Evolutionary conservation across 371 early-diverging fungal species (phyloP).

Genomic region (Apophysomyces variabilis): DNA sequence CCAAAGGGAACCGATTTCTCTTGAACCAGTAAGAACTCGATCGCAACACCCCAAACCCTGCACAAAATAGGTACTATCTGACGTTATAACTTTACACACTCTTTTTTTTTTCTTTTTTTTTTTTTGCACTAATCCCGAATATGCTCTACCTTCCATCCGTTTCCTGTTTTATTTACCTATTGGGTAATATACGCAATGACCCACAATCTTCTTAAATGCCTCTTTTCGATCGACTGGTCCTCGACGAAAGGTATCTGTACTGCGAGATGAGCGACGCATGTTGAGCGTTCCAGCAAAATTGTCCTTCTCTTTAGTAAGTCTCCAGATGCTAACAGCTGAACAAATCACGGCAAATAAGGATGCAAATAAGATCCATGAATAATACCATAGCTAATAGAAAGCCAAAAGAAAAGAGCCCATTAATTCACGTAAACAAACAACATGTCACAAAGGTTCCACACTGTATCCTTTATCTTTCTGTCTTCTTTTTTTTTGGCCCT

Average conservation of each 20-base stretch:
- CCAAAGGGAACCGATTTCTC: conserved; percentile 21
- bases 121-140: not conserved
- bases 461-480: not conserved
- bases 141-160: too few species aligned
- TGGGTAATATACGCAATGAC: conserved; percentile 41
- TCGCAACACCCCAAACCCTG: conserved; percentile 39
- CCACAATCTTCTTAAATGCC: conserved; percentile 35
- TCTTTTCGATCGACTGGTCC: conserved; percentile 7
- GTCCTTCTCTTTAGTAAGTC: conserved; percentile 26
- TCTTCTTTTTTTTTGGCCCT: not conserved
- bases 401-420: not conserved
- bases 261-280: conserved; percentile 20
- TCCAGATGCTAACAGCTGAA: conserved; percentile 27
- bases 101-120: not conserved
- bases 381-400: conserved; percentile 42
- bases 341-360: conserved; percentile 28
- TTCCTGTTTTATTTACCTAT: conserved; percentile 23
- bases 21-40: conserved; percentile 29
- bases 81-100: not conserved
- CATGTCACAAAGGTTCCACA: not conserved
- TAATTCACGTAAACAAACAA: not conserved
- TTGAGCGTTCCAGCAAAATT: conserved; percentile 32
- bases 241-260: not conserved
- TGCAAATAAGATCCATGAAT: conserved; percentile 31
- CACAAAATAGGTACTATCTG: conserved; percentile 37